Evolutionary conservation across 805 yeast genomes (phyloP).

Genomic region (Yamadazyma olivae): DNA sequence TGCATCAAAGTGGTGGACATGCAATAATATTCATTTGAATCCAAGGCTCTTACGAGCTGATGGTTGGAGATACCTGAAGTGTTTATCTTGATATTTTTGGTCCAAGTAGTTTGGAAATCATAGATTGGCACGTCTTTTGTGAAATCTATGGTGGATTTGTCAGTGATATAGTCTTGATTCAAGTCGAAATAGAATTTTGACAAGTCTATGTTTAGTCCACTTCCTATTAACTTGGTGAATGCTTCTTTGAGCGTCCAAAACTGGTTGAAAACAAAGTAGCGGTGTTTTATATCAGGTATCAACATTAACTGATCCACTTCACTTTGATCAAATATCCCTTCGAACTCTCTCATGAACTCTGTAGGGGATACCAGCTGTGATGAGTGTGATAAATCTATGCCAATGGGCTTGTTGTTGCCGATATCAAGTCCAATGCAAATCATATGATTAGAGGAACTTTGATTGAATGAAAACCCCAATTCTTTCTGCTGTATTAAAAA

Average conservation of each 20-base stretch:
- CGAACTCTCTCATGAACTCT: constrained; percentile 33
- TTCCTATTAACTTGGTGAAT: constrained; percentile 63
- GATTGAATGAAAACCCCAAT: constrained; percentile 40
- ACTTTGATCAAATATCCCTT: constrained; percentile 35
- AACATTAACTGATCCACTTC: constrained; percentile 33
- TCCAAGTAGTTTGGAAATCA: constrained; percentile 2
- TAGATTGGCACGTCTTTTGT: neutral
- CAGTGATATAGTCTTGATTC: neutral
- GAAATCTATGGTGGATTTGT: constrained; percentile 2
- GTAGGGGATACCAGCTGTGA: constrained; percentile 22
- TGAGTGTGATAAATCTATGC: constrained; percentile 38
- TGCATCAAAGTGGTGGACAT: constrained; percentile 5
- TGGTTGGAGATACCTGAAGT: neutral
- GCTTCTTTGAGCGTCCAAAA: constrained; percentile 83
- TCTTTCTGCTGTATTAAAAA: constrained; percentile 15
- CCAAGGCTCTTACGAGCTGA: neutral
- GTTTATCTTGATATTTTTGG: constrained; percentile 1
- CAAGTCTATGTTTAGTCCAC: constrained; percentile 43
- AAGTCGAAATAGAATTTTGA: constrained; percentile 16
- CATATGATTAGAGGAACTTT: constrained; percentile 55
- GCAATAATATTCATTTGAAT: neutral
- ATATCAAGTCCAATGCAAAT: constrained; percentile 43
- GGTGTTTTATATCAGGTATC: constrained; percentile 10
- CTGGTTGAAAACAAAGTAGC: constrained; percentile 45
- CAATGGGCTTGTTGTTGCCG: constrained; percentile 18